Evolutionary conservation across 2,329 filamentous ascomycete species (phyloP).

Genomic region (Aspergillus eucalypticola): DNA sequence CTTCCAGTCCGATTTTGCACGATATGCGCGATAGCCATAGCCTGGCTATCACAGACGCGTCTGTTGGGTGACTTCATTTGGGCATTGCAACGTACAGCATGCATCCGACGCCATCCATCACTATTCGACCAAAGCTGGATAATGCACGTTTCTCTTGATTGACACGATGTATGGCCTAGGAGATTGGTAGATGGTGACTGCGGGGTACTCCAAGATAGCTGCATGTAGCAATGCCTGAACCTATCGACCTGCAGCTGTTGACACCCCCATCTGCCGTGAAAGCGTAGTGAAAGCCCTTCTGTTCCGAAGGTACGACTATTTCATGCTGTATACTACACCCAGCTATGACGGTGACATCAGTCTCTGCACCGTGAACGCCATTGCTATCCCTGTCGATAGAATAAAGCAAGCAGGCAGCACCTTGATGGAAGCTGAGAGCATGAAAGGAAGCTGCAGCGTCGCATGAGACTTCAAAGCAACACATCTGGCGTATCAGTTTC

Average conservation of each 20-base stretch:
- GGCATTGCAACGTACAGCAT: background rate
- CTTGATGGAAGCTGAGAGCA: no score
- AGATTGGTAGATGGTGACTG: background rate
- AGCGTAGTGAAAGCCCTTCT: background rate
- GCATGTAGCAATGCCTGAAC: slow-evolving; percentile 8
- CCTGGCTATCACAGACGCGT: background rate
- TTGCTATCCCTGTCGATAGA: background rate
- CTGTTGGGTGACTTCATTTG: background rate
- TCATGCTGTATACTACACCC: background rate
- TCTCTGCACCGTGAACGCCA: background rate
- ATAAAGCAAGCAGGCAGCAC: no score
- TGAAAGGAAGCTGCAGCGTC: background rate
- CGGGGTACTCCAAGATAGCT: background rate
- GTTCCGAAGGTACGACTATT: background rate
- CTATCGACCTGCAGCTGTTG: background rate
- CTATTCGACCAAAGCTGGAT: background rate
- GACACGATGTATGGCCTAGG: background rate
- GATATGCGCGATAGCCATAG: background rate
- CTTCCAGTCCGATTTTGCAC: background rate
- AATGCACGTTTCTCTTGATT: background rate
- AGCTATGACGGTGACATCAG: background rate
- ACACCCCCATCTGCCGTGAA: background rate
- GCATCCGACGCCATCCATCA: background rate
- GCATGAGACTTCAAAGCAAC: background rate
- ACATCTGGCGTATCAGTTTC: background rate